These are phyloP conservation scores for Boletus edulis DNA, from an alignment of 768 basidiomycete genomes.

Conservation along the genomic window DNA sequence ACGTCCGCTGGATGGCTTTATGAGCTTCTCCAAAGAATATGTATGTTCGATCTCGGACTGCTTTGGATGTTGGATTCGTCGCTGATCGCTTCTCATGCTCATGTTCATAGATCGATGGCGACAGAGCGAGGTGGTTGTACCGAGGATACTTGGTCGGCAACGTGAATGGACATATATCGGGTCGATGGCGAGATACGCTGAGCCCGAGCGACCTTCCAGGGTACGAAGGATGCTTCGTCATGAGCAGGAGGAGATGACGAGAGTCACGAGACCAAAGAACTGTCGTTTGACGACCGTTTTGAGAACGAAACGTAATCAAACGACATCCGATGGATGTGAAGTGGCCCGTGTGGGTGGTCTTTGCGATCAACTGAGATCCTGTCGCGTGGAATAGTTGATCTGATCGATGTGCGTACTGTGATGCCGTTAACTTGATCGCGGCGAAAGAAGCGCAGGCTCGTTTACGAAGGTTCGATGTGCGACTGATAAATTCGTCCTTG, in stretches of 20 bases:
- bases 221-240: slow-evolving; percentile 85
- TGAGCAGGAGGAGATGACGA: slow-evolving; percentile 58
- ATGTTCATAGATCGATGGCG: slow-evolving; percentile 52
- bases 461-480: background rate
- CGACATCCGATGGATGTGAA: background rate
- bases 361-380: background rate
- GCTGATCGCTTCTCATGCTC: background rate
- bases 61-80: background rate
- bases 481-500: background rate
- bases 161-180: slow-evolving; percentile 66
- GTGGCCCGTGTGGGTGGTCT: background rate
- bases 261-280: background rate
- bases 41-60: slow-evolving; percentile 39
- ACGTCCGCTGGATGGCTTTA: slow-evolving; percentile 77
- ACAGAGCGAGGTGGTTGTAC: slow-evolving; percentile 83
- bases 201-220: slow-evolving; percentile 60
- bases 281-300: too few relatives aligned
- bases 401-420: background rate
- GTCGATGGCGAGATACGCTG: slow-evolving; percentile 85
- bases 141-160: slow-evolving; percentile 79
- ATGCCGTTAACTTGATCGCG: background rate
- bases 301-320: too few relatives aligned
- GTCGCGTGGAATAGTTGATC: background rate
- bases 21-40: slow-evolving; percentile 84
- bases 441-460: background rate